These are phyloP conservation scores for Phialemonium atrogriseum DNA, from an alignment of 2,329 filamentous ascomycete species.

Conservation along the genomic window DNA sequence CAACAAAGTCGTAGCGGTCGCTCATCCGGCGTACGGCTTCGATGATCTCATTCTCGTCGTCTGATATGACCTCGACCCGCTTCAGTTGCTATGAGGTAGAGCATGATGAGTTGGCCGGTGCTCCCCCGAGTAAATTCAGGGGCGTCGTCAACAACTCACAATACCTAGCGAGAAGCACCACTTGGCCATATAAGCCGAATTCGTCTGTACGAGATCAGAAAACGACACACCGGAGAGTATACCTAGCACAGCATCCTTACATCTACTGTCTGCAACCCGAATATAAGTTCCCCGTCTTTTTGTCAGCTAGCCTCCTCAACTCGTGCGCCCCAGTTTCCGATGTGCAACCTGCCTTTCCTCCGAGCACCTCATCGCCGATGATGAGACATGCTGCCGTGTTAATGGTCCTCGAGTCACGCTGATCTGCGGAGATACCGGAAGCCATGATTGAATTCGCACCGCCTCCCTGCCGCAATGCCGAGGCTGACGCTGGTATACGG, in stretches of 20 bases:
- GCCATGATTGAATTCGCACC: slow-evolving; percentile 29
- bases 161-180: slow-evolving; percentile 57
- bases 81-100: slow-evolving; percentile 52
- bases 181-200: slow-evolving; percentile 55
- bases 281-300: neutral
- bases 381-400: slow-evolving; percentile 88
- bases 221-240: too few species aligned
- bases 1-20: slow-evolving; percentile 82
- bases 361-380: slow-evolving; percentile 94
- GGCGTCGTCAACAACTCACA: slow-evolving; percentile 27
- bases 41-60: slow-evolving; percentile 84
- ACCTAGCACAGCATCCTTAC: slow-evolving; percentile 5
- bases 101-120: slow-evolving; percentile 4
- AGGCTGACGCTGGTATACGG: slow-evolving; percentile 23
- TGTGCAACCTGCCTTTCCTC: slow-evolving; percentile 65
- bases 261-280: slow-evolving; percentile 4
- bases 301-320: neutral
- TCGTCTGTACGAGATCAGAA: slow-evolving; percentile 47
- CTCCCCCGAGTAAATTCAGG: too few species aligned
- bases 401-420: slow-evolving; percentile 59
- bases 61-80: slow-evolving; percentile 84
- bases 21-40: slow-evolving; percentile 86
- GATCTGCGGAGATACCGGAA: slow-evolving; percentile 38
- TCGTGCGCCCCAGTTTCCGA: neutral
- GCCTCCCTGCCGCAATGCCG: slow-evolving; percentile 2